Evolutionary conservation across 2,329 filamentous ascomycete species (phyloP).

Genomic region (Rhynchosporium agropyri): DNA sequence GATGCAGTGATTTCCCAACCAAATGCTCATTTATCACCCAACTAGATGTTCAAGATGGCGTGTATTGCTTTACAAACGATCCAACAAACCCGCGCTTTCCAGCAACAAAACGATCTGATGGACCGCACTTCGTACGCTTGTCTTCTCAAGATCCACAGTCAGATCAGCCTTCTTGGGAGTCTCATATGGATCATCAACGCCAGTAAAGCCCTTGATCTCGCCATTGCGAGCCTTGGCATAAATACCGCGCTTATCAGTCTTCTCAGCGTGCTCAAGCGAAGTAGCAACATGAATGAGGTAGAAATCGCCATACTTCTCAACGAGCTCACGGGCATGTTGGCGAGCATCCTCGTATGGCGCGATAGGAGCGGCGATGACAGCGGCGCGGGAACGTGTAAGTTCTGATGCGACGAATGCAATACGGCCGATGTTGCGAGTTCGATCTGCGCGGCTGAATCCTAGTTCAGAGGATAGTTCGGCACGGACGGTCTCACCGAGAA

Average conservation of each 20-base stretch:
- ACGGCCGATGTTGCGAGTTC: conserved; percentile 90
- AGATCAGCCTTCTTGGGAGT: conserved; percentile 78
- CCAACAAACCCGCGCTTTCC: conserved; percentile 85
- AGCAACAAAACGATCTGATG: conserved; percentile 95
- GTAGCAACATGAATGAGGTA: conserved; percentile 96
- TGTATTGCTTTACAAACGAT: conserved; percentile 50
- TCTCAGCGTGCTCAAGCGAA: conserved; percentile 88
- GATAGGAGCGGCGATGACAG: conserved; percentile 95
- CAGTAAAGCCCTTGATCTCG: conserved; percentile 97
- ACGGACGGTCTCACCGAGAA: conserved; percentile 94
- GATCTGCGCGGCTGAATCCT: conserved; percentile 90
- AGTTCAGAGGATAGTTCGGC: conserved; percentile 92
- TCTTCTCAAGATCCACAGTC: conserved; percentile 81
- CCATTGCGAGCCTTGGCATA: conserved; percentile 83
- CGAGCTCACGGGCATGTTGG: conserved; percentile 75
- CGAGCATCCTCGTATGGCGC: conserved; percentile 86
- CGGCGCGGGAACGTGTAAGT: conserved; percentile 87
- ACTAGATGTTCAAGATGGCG: background rate
- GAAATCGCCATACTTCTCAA: conserved; percentile 88
- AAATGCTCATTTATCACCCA: background rate
- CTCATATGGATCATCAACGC: conserved; percentile 98
- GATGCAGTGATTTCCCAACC: background rate
- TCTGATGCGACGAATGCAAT: conserved; percentile 96
- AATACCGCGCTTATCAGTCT: conserved; percentile 90
- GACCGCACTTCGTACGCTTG: conserved; percentile 87